Percentiles rank a stretch among this genome's conserved stretches.
Conservation (phyloP, 805 yeast genomes). For the Torulaspora indica region DNA sequence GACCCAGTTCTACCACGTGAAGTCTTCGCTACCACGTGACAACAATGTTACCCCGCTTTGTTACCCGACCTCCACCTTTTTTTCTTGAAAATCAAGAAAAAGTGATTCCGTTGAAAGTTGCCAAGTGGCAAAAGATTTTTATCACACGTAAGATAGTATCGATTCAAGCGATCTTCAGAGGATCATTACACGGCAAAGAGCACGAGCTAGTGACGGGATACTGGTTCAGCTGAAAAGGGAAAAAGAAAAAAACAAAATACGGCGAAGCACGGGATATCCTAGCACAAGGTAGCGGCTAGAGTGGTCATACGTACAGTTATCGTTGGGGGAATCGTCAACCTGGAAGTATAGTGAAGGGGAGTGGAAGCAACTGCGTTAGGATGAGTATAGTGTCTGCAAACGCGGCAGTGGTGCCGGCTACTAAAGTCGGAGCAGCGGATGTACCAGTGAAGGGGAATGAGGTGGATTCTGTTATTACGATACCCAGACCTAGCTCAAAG, state of each 20-base stretch:
- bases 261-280: neutral
- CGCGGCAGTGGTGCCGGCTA: neutral
- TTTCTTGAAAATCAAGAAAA: neutral
- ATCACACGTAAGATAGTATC: slow-evolving; percentile 3
- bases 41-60: too few species aligned
- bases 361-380: neutral
- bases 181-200: slow-evolving; percentile 12
- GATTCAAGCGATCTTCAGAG: slow-evolving; percentile 5
- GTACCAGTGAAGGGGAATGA: slow-evolving; percentile 1
- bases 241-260: slow-evolving; percentile 10
- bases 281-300: slow-evolving; percentile 11
- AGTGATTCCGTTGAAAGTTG: slow-evolving; percentile 4
- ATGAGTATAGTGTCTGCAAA: slow-evolving; percentile 9
- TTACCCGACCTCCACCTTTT: too few species aligned
- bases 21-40: too few species aligned
- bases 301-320: neutral
- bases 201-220: slow-evolving; percentile 6
- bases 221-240: slow-evolving; percentile 6
- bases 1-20: too few species aligned
- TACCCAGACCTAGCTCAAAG: slow-evolving; percentile 28
- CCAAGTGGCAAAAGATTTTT: slow-evolving; percentile 10
- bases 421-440: neutral
- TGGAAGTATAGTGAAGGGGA: too few species aligned
- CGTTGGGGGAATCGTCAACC: too few species aligned
- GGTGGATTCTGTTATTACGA: slow-evolving; percentile 8